These are phyloP conservation scores for Chenopodium quinoa DNA, from an alignment of 148 eudicot genomes.

Conservation along the genomic window DNA sequence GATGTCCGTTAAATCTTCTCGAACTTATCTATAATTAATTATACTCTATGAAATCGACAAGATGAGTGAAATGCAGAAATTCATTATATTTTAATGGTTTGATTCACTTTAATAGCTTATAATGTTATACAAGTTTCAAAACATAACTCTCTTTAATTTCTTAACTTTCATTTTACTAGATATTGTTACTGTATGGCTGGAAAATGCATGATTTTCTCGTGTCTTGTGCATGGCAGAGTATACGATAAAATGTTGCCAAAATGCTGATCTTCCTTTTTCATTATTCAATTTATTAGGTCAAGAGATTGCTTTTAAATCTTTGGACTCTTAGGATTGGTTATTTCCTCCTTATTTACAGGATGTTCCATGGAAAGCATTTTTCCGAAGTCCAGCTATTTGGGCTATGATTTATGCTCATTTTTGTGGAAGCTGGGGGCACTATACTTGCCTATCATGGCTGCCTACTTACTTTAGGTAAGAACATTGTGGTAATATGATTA, in stretches of 20 bases:
- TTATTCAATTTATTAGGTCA: background rate
- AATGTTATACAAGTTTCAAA: background rate
- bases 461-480: slow-evolving; percentile 95
- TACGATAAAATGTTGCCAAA: background rate
- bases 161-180: background rate
- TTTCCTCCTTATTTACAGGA: slow-evolving; percentile 37
- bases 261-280: background rate
- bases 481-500: background rate
- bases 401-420: slow-evolving; percentile 99
- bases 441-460: slow-evolving; percentile 91
- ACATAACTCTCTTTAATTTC: background rate
- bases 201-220: background rate
- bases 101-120: too few relatives aligned
- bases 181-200: background rate
- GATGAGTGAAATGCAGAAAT: background rate
- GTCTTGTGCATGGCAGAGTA: background rate
- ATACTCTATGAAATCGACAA: too few relatives aligned
- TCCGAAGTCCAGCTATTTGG: slow-evolving; percentile 89
- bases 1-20: too few relatives aligned
- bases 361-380: slow-evolving; percentile 93
- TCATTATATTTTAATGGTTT: background rate
- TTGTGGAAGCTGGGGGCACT: slow-evolving; percentile 99
- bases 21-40: too few relatives aligned
- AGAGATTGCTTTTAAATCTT: background rate
- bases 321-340: background rate